Percentiles rank a stretch among this genome's conserved stretches.
Conservation (phyloP, 805 yeast genomes). For the Metschnikowia santaceciliae region DNA sequence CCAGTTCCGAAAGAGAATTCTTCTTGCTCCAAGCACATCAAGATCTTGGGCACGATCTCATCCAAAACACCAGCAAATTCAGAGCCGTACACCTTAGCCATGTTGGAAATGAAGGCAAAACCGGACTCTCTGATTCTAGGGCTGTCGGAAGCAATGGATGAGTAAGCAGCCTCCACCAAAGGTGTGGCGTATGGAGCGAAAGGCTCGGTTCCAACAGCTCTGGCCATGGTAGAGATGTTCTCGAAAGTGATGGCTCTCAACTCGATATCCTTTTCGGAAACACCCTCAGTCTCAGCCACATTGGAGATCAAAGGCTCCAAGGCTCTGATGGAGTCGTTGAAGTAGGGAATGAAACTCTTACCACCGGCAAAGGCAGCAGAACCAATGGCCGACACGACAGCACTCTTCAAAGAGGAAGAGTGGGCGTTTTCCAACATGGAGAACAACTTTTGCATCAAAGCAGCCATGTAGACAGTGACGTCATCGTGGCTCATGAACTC, state of each 20-base stretch:
- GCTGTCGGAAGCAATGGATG: conserved; percentile 69
- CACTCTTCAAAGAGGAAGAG: conserved; percentile 69
- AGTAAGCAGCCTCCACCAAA: conserved; percentile 81
- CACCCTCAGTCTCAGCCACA: conserved; percentile 64
- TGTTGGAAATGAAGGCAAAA: conserved; percentile 84
- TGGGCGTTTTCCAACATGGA: conserved; percentile 74
- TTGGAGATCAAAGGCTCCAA: conserved; percentile 79
- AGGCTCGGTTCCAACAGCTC: conserved; percentile 91
- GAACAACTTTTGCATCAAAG: conserved; percentile 85
- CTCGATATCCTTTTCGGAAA: conserved; percentile 86
- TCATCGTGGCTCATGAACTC: conserved; percentile 90
- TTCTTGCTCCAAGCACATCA: conserved; percentile 78
- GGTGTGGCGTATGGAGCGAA: conserved; percentile 86
- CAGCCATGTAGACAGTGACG: conserved; percentile 74
- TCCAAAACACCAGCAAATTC: conserved; percentile 85
- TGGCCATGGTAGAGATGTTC: conserved; percentile 89
- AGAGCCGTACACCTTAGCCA: conserved; percentile 92
- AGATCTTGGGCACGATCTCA: conserved; percentile 77
- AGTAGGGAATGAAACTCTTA: conserved; percentile 79
- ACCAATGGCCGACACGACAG: conserved; percentile 92
- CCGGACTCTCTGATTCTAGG: conserved; percentile 92
- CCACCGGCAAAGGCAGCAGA: conserved; percentile 97
- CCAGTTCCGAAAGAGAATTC: conserved; percentile 70
- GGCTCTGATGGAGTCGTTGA: conserved; percentile 71
- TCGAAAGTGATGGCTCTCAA: conserved; percentile 90